Evolutionary conservation across 2,329 filamentous ascomycete genomes (phyloP).

Genomic region (Fusarium acutatum): DNA sequence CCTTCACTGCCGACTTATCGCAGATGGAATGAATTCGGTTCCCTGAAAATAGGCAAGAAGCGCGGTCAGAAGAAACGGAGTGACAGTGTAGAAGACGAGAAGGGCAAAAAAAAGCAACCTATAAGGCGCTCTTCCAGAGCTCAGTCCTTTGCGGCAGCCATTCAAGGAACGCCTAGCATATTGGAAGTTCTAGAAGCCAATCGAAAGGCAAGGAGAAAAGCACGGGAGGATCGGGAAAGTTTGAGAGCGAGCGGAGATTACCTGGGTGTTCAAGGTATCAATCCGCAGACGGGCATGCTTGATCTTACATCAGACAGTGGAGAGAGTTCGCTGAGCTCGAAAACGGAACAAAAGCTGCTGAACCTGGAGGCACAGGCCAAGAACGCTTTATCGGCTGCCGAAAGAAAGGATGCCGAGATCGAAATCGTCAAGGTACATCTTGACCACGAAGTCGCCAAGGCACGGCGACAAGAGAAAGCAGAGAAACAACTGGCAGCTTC

Average conservation of each 20-base stretch:
- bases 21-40: slow-evolving; percentile 30
- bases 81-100: neutral
- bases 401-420: slow-evolving; percentile 57
- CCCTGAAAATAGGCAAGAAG: slow-evolving; percentile 3
- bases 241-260: slow-evolving; percentile 66
- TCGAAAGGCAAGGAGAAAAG: slow-evolving; percentile 44
- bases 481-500: slow-evolving; percentile 47
- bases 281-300: slow-evolving; percentile 63
- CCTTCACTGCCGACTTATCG: neutral
- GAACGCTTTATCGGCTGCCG: slow-evolving; percentile 48
- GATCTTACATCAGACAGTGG: slow-evolving; percentile 60
- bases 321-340: slow-evolving; percentile 46
- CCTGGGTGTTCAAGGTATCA: slow-evolving; percentile 66
- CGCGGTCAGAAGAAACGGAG: neutral
- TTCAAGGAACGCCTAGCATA: neutral
- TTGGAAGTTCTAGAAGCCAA: slow-evolving; percentile 43
- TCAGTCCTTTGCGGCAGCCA: neutral
- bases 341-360: slow-evolving; percentile 45
- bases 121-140: neutral
- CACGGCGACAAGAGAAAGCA: slow-evolving; percentile 54
- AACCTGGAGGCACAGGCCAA: slow-evolving; percentile 46
- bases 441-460: slow-evolving; percentile 47
- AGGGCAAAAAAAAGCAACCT: neutral
- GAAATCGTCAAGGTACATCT: slow-evolving; percentile 48
- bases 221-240: slow-evolving; percentile 50